A percentile compares a stretch with the other conserved stretches of the same genome.
Conservation (phyloP, 2,329 filamentous ascomycete genomes). For the Trichocomaceae sp. region DNA sequence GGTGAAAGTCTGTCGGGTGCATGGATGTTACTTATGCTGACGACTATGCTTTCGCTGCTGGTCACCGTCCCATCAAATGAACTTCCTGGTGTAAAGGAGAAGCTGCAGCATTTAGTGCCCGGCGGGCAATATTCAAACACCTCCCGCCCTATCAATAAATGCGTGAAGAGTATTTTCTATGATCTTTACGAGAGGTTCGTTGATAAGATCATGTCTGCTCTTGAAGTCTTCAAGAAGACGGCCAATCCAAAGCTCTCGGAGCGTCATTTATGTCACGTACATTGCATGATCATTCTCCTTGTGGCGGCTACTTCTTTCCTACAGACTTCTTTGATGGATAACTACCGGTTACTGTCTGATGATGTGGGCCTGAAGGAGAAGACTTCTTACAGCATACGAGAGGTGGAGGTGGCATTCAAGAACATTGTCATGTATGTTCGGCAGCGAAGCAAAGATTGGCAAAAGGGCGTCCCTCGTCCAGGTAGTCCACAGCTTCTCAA, state of each 20-base stretch:
- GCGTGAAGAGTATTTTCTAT: constrained; percentile 10
- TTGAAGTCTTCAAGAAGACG: not conserved
- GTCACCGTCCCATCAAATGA: constrained; percentile 2
- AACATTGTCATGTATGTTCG: constrained; percentile 1
- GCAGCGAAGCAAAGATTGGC: not conserved
- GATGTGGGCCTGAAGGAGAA: not conserved
- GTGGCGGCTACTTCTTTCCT: constrained; percentile 5
- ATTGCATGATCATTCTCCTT: constrained; percentile 11
- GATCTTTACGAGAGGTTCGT: constrained; percentile 1
- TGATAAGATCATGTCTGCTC: not conserved
- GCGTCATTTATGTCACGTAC: constrained; percentile 1
- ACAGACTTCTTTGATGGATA: constrained; percentile 12
- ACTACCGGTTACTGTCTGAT: not conserved
- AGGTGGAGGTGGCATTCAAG: constrained; percentile 1
- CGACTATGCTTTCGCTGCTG: constrained; percentile 6
- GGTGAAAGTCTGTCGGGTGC: not conserved
- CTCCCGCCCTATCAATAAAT: constrained; percentile 10
- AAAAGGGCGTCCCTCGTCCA: not conserved
- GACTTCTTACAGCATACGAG: not conserved
- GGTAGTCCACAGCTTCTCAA: not conserved
- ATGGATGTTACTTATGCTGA: constrained; percentile 10
- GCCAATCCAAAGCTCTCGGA: not conserved
- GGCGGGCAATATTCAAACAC: not conserved
- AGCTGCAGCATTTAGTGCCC: not conserved
- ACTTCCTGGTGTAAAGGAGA: not conserved